phyloP scores from a whole-genome alignment of 768 basidiomycete species.

The Leccinum subgranulosum region DNA sequence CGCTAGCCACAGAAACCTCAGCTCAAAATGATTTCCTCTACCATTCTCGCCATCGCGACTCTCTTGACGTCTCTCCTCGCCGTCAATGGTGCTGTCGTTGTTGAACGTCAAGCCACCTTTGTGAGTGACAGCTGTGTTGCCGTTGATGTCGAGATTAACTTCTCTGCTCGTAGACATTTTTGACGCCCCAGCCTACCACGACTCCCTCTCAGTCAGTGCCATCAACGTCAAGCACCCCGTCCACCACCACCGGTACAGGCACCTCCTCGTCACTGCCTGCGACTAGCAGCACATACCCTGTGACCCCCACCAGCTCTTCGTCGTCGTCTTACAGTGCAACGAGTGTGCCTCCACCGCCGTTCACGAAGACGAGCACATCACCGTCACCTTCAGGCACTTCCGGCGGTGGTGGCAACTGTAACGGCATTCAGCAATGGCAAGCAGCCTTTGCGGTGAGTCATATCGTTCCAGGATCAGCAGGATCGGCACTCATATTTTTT shows the following conservation, averaged over 20 bases:
- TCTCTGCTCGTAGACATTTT: background rate
- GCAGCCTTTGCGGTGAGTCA: constrained; percentile 17
- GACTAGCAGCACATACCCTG: background rate
- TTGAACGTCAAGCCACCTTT: constrained; percentile 12
- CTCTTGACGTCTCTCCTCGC: constrained; percentile 11
- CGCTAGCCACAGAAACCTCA: too few relatives aligned
- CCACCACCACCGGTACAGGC: background rate
- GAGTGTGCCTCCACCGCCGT: background rate
- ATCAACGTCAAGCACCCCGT: background rate
- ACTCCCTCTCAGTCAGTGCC: background rate
- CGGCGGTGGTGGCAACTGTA: constrained; percentile 4
- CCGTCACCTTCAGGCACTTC: background rate
- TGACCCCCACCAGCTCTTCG: background rate
- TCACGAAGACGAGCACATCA: background rate
- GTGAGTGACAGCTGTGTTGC: constrained; percentile 6
- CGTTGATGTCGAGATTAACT: background rate
- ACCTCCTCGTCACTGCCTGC: background rate
- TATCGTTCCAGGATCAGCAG: fast-evolving
- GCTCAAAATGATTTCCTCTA: constrained; percentile 8
- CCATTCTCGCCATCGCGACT: constrained; percentile 1
- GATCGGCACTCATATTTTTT: constrained; percentile 2
- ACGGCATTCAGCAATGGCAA: constrained; percentile 24
- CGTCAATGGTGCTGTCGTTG: constrained; percentile 14
- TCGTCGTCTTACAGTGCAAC: background rate
- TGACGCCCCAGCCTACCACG: constrained; percentile 11